Conservation (phyloP, 78 protist genomes). For the Isochrysis galbana region DNA sequence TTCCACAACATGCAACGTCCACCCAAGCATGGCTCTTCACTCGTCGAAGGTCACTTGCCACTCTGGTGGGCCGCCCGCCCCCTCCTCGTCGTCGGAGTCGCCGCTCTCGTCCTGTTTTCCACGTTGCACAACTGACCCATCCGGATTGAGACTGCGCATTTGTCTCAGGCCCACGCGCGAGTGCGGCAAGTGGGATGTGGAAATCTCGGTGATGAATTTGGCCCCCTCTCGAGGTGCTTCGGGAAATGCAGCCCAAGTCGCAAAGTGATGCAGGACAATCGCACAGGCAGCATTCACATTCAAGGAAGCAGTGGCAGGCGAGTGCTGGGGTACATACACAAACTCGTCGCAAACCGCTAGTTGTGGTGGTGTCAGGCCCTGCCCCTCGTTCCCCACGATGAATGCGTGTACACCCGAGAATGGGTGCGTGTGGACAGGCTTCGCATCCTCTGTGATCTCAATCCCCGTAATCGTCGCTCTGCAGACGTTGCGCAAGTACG, state of each 20-base stretch:
- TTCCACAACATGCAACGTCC: too few relatives aligned
- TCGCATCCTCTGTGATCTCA: neutral
- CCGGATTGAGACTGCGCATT: neutral
- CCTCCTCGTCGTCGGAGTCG: too few relatives aligned
- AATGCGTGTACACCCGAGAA: neutral
- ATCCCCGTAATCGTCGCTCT: neutral
- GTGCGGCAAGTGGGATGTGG: neutral
- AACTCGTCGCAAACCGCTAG: neutral
- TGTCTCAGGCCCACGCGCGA: conserved; percentile 10
- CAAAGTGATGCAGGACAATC: conserved; percentile 12
- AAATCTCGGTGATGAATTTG: neutral
- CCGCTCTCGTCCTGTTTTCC: too few relatives aligned
- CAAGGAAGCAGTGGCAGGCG: conserved; percentile 3
- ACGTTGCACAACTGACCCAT: neutral
- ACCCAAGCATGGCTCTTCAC: too few relatives aligned
- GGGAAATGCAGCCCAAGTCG: neutral
- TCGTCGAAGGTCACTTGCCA: too few relatives aligned
- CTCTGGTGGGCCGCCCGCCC: too few relatives aligned
- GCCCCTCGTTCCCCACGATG: conserved; percentile 36
- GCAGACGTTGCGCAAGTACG: neutral
- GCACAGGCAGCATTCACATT: conserved; percentile 30
- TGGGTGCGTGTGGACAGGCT: neutral
- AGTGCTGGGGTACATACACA: conserved; percentile 37
- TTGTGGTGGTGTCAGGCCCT: neutral
- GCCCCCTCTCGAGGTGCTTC: conserved; percentile 23